phyloP scores from a whole-genome alignment of 306 rosid genomes.

The Mimosa bimucronata region DNA sequence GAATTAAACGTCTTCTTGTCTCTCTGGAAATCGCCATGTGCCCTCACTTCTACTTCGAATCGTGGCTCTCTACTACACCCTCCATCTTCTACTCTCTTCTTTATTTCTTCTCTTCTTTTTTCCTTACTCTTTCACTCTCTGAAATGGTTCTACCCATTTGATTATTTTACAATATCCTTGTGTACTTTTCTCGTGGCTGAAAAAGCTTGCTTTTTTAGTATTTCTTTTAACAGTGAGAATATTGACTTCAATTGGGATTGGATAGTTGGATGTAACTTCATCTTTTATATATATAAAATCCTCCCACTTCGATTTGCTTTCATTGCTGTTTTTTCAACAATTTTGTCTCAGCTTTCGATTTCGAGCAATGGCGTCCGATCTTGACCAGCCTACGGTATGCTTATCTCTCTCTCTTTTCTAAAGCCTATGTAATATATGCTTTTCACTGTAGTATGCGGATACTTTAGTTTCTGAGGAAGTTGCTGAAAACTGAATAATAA shows the following conservation, averaged over 20 bases:
- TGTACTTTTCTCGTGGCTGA: background rate
- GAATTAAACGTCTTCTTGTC: background rate
- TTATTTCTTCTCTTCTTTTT: background rate
- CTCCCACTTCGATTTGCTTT: background rate
- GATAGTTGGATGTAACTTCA: background rate
- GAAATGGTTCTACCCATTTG: background rate
- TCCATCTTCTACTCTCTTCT: background rate
- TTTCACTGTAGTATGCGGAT: background rate
- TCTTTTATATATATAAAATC: background rate
- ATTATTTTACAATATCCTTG: no score
- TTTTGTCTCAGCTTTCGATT: background rate
- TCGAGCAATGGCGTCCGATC: conserved; percentile 61
- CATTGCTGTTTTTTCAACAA: background rate
- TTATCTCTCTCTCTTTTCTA: background rate
- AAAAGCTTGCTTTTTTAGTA: no score
- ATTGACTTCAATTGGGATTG: background rate
- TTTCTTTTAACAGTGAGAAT: background rate
- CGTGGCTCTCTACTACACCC: background rate
- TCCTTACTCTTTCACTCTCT: background rate
- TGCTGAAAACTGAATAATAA: background rate
- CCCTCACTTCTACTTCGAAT: background rate
- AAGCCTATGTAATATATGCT: background rate
- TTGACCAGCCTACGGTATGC: conserved; percentile 38
- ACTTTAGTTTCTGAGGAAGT: conserved; percentile 21
- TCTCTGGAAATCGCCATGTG: background rate